Evolutionary conservation across 192 early-diverging fungal genomes (phyloP).

Genomic region (Chytriomyces confervae): DNA sequence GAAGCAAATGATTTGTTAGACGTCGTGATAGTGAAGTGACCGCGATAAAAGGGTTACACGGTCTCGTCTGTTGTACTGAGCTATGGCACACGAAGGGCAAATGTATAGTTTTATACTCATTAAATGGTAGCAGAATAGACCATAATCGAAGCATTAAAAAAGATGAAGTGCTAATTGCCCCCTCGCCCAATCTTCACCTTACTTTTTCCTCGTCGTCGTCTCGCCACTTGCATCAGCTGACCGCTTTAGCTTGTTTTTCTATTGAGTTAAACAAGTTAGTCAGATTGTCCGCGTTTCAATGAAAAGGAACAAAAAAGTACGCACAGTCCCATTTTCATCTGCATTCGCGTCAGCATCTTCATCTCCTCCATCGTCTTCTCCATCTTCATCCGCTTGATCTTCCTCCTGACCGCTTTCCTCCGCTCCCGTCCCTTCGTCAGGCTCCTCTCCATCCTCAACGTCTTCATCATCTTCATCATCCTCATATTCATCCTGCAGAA

Average conservation of each 20-base stretch:
- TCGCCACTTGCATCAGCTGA: too few relatives aligned
- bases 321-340: neutral
- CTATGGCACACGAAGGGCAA: too few relatives aligned
- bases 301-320: neutral
- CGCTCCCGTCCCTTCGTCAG: neutral
- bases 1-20: neutral
- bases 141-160: too few relatives aligned
- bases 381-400: neutral
- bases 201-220: too few relatives aligned
- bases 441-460: neutral
- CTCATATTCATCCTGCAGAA: constrained; percentile 17
- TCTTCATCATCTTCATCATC: constrained; percentile 13
- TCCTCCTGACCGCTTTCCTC: neutral
- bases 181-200: too few relatives aligned
- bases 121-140: too few relatives aligned
- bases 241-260: too few relatives aligned
- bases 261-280: too few relatives aligned
- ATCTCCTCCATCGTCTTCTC: neutral
- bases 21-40: neutral
- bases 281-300: neutral
- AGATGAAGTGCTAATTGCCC: too few relatives aligned
- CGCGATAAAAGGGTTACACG: too few relatives aligned
- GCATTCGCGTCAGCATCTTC: neutral
- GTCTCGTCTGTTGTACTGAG: too few relatives aligned
- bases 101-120: too few relatives aligned